Conservation (phyloP, 176 grass and related monocot species). For the Cymbopogon citratus region DNA sequence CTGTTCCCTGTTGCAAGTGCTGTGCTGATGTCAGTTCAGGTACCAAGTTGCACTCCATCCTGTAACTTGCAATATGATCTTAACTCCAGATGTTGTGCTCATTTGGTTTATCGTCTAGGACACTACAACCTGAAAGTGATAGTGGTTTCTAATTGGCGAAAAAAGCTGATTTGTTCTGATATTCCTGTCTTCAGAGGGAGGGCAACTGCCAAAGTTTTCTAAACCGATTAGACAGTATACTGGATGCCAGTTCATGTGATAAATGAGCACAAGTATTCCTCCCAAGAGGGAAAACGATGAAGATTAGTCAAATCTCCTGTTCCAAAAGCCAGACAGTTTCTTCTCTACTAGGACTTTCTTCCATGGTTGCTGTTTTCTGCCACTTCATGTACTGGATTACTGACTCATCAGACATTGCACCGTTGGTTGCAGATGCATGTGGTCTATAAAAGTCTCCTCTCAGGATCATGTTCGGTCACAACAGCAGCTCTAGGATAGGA, state of each 20-base stretch:
- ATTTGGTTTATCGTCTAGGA: neutral
- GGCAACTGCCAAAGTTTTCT: constrained; percentile 5
- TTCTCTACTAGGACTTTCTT: constrained; percentile 1
- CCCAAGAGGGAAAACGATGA: neutral
- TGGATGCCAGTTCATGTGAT: constrained; percentile 13
- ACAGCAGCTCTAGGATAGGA: neutral
- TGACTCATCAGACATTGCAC: constrained; percentile 35
- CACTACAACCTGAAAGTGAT: constrained; percentile 18
- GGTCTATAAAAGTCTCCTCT: constrained; percentile 7
- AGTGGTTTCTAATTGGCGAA: neutral
- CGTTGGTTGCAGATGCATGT: constrained; percentile 5
- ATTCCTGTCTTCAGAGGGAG: constrained; percentile 33
- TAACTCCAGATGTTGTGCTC: neutral
- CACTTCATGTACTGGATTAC: constrained; percentile 24
- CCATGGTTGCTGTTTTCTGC: constrained; percentile 19
- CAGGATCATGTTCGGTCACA: constrained; percentile 29
- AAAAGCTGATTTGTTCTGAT: constrained; percentile 18
- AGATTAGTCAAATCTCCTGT: constrained; percentile 13
- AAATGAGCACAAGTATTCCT: constrained; percentile 12
- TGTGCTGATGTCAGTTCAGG: constrained; percentile 15
- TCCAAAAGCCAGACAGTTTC: neutral
- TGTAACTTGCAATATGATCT: constrained; percentile 2
- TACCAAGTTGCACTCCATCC: constrained; percentile 15
- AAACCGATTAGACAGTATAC: constrained; percentile 17
- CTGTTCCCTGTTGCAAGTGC: constrained; percentile 23